Base-by-base conservation (phyloP, 2,329 filamentous ascomycete genomes). In the Paecilomyces variotii region DNA sequence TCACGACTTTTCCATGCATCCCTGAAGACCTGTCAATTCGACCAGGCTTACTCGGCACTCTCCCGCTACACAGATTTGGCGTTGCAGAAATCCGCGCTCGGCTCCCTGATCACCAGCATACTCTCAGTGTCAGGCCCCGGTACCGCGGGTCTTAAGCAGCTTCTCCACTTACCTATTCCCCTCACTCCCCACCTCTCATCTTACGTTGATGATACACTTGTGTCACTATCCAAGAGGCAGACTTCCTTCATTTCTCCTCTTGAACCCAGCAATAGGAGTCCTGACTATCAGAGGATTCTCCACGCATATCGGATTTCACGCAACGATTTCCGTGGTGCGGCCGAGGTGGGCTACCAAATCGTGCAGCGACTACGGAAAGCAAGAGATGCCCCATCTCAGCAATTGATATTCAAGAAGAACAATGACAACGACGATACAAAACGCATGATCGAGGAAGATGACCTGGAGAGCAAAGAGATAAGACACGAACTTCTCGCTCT, bases 281-380 rank as follows among this genome's bases (percentile, higher is more conserved):
- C 86, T 0, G 89, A 90, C 2, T 96, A 92, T 70, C 90, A 94
- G 70, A 89, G 93, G 67, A 88, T 97, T 58, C 84, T 97, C 54
- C 96, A 97, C 72, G 87, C 92, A 2, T 97, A 93, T 85, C 86
- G 94, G 56, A 87, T 96, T 64, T 86, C 86, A 62, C 87, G 87
- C 64, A 85, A 86, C 67, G 90, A 97, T 76, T 96, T 91, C 80
- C 89, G 93, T 52, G 94, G 93, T 55, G 85, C 85, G 2, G 83
- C 84, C 0, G 79, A 81, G 49, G 77, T 83, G 11, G 74, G 84
- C 2, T 80, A 84, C 62, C 80, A 82, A 56, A 80, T 81, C 19
- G 74, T 86, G 9, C 78, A 84, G 62, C 77, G 79, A 6, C 75
- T 86, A 25, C 73, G 74, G 45, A 65, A 71, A 56, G 68, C 69